Base-by-base conservation (phyloP, 108 stramenopile species). In the Skeletonema costatum region DNA sequence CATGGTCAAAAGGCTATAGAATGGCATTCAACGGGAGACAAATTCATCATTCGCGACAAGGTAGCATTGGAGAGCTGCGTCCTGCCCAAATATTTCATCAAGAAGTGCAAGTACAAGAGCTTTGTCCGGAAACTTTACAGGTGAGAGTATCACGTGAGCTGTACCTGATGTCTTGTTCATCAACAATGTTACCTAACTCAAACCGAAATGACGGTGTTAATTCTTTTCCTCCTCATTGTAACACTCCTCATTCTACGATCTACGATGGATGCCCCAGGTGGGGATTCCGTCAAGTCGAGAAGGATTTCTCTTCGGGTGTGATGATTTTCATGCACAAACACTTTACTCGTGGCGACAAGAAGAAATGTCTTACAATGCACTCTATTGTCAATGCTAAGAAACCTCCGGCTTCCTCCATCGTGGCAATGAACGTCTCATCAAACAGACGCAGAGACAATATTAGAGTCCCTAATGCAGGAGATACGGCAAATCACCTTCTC, bases 241-340 rank as follows among this genome's bases (percentile, higher is more conserved):
- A 11, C 41, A 42, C 41, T 13, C 12, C 39, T 39, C 39, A 39
- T 39, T 41, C 39, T 11, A 41, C 10, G 4, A 42, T 13, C 13
- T 42, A 36, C 36, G 36, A 36, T 36, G 6, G 36, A 36, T 36
- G 6, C 68, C 33, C 25, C 58, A 76, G 75, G 42, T 76, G 75
- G 75, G 75, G 75, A n/a, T 76, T 76, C 48, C 75, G 67, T 35
- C 75, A 66, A 60, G 58, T 68, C 19, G 75, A 77, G 21, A 70
- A 67, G 44, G 35, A 48, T 14, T 11, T 12, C 53, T 41, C 41
- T 4, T 21, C 66, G 6, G 36, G 48, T 29, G 17, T 32, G 4
- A 77, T 60, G 42, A 53, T 70, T 30, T 77, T 77, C 50, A 50
- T 21, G 32, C 68, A 77, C 69, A 21, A n/a, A 17, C 19, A 77